Evolutionary conservation across 768 basidiomycete species (phyloP).

Genomic region (Amanita pallidorosea): DNA sequence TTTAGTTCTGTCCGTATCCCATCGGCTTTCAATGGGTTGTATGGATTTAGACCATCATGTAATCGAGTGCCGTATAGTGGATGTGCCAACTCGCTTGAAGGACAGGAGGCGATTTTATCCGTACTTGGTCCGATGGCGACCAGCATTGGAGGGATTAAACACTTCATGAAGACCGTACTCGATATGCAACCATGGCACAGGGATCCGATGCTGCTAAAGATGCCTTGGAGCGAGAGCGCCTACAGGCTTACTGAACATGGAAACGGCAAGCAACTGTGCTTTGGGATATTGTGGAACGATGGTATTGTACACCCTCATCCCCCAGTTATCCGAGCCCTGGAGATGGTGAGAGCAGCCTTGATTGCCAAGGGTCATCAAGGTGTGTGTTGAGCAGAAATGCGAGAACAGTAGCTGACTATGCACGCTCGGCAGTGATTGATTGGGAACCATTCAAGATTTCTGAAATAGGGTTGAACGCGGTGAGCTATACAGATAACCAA

Average conservation of each 20-base stretch:
- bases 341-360: conserved; percentile 44
- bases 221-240: conserved; percentile 49
- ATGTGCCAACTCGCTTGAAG: conserved; percentile 52
- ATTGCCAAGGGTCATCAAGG: conserved; percentile 55
- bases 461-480: conserved; percentile 30
- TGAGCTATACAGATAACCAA: conserved; percentile 16
- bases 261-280: conserved; percentile 6
- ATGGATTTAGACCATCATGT: conserved; percentile 61
- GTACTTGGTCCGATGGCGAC: conserved; percentile 66
- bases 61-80: conserved; percentile 64
- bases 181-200: conserved; percentile 51
- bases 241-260: conserved; percentile 54
- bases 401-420: background rate
- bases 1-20: conserved; percentile 64
- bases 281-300: conserved; percentile 5
- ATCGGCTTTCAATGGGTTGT: conserved; percentile 54
- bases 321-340: conserved; percentile 50
- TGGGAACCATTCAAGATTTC: conserved; percentile 51
- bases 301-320: conserved; percentile 20
- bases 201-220: conserved; percentile 49
- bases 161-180: conserved; percentile 56
- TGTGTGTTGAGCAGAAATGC: conserved; percentile 11
- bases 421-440: conserved; percentile 41
- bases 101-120: conserved; percentile 60
- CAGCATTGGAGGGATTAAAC: conserved; percentile 48